Conservation (phyloP, 2,329 filamentous ascomycete species). For the Sporothrix variecibatus region DNA sequence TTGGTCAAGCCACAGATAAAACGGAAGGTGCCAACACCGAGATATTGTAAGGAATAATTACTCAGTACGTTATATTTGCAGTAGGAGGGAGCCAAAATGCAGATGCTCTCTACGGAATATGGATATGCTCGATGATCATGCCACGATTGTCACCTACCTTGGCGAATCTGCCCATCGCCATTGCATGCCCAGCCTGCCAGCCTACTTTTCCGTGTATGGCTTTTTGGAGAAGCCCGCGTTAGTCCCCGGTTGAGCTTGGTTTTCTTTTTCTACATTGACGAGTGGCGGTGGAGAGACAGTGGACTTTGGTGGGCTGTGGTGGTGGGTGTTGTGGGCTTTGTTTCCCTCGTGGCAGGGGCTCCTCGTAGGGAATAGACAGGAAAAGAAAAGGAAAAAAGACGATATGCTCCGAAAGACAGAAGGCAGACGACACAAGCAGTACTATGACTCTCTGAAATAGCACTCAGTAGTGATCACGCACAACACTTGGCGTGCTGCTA, state of each 20-base stretch:
- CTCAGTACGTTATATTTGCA: no score
- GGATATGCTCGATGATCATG: background rate
- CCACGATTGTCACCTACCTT: background rate
- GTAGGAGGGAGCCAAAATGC: background rate
- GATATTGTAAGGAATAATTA: no score
- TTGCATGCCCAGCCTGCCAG: background rate
- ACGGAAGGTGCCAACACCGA: background rate
- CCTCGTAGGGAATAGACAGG: background rate
- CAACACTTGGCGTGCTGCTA: background rate
- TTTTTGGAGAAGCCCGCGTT: background rate
- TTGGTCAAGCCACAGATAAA: background rate
- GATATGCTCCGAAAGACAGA: no score
- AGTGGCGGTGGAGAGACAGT: constrained; percentile 1
- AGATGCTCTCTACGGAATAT: background rate
- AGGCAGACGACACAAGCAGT: no score
- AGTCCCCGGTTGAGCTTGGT: background rate
- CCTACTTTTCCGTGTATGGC: background rate
- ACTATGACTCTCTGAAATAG: no score
- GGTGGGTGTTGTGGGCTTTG: background rate
- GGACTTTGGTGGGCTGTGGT: background rate
- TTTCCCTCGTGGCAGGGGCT: constrained; percentile 3
- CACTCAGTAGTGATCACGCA: no score
- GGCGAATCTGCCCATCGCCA: background rate
- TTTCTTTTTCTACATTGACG: background rate
- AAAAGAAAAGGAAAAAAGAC: background rate